phyloP scores from a whole-genome alignment of 306 rosid genomes.

The Medicago lupulina region DNA sequence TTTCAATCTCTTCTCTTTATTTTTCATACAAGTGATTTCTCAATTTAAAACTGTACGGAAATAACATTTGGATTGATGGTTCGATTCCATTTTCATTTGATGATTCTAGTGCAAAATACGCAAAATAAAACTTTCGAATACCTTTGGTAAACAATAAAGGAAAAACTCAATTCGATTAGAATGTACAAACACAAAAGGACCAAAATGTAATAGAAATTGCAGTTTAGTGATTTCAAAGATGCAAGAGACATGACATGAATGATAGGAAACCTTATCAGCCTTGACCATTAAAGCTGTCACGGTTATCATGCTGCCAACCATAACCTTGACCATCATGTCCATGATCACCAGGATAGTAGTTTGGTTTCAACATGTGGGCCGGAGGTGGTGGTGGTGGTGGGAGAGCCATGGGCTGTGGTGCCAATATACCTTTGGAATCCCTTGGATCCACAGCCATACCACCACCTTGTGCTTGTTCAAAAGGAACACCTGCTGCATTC shows the following conservation, averaged over 20 bases:
- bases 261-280: constrained; percentile 44
- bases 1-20: neutral
- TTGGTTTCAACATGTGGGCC: constrained; percentile 60
- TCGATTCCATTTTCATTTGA: neutral
- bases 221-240: constrained; percentile 33
- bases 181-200: constrained; percentile 38
- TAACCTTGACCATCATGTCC: constrained; percentile 71
- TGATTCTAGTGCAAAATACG: neutral
- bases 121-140: neutral
- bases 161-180: constrained; percentile 32
- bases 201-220: constrained; percentile 27
- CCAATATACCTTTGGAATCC: constrained; percentile 77
- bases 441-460: constrained; percentile 69
- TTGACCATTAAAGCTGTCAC: constrained; percentile 66
- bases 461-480: constrained; percentile 64
- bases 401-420: constrained; percentile 63
- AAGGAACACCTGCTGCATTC: constrained; percentile 74
- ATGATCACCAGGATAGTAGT: constrained; percentile 62
- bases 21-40: neutral
- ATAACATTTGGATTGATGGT: neutral
- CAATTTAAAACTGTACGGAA: neutral
- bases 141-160: constrained; percentile 30
- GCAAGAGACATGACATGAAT: constrained; percentile 26
- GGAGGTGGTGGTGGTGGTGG: constrained; percentile 77
- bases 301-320: constrained; percentile 74